phyloP scores from a whole-genome alignment of 495 filamentous ascomycete species.

The Penicillium robsamsonii region DNA sequence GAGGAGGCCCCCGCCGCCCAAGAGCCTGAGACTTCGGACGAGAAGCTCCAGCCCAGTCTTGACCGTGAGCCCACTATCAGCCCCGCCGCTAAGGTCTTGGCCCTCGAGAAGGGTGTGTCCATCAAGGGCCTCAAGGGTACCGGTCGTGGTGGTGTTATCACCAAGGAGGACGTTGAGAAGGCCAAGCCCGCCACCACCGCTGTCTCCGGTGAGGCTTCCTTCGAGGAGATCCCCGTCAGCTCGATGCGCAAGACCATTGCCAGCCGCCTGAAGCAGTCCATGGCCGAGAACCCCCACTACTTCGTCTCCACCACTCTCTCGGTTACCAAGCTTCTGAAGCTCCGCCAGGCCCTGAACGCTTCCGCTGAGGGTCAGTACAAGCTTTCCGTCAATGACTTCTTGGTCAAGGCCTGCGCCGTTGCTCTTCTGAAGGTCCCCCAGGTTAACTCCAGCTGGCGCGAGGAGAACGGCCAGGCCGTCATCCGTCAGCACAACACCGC shows the following conservation, averaged over 20 bases:
- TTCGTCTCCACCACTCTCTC: conserved; percentile 87
- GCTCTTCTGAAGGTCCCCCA: conserved; percentile 90
- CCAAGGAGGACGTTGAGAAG: conserved; percentile 91
- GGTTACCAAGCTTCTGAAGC: conserved; percentile 90
- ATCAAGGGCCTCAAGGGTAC: conserved; percentile 82
- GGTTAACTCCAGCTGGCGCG: conserved; percentile 93
- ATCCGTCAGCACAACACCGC: conserved; percentile 91
- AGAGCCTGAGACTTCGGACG: conserved; percentile 72
- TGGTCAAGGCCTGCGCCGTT: conserved; percentile 90
- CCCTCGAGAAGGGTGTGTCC: conserved; percentile 80
- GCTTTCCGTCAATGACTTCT: conserved; percentile 98
- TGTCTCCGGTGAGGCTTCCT: conserved; percentile 60
- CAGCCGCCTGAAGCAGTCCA: conserved; percentile 80
- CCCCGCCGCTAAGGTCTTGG: conserved; percentile 74
- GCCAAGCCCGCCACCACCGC: conserved; percentile 54
- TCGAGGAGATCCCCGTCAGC: conserved; percentile 79
- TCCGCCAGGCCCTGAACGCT: conserved; percentile 90
- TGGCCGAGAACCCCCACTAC: conserved; percentile 95
- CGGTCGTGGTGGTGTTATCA: conserved; percentile 82
- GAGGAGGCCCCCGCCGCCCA: conserved; percentile 53
- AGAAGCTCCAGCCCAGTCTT: conserved; percentile 76
- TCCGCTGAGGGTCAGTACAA: conserved; percentile 90
- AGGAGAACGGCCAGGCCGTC: conserved; percentile 66
- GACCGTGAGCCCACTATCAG: conserved; percentile 74
- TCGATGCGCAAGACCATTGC: conserved; percentile 99